A percentile compares a stretch with the other conserved stretches of the same genome.
phyloP scores from a whole-genome alignment of 148 eudicot species.

The Spergularia bocconei region DNA sequence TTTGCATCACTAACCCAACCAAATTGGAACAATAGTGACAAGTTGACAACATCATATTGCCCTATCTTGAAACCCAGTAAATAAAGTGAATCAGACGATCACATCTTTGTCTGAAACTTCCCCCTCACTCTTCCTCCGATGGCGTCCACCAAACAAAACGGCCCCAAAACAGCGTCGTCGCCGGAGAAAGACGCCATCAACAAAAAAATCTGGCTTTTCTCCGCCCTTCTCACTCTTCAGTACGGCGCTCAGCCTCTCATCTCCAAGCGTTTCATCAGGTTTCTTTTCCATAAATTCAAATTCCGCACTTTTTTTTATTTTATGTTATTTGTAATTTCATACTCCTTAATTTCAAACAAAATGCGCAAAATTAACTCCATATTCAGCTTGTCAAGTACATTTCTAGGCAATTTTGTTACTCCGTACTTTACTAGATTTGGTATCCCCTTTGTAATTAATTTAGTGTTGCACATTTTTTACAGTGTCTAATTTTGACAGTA shows the following conservation, averaged over 20 bases:
- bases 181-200: neutral
- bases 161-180: conserved; percentile 17
- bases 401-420: neutral
- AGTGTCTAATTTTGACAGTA: too few species aligned
- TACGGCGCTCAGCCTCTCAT: conserved; percentile 80
- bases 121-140: conserved; percentile 20
- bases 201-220: conserved; percentile 48
- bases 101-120: too few species aligned
- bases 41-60: too few species aligned
- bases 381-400: neutral
- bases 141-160: conserved; percentile 32
- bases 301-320: neutral
- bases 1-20: neutral
- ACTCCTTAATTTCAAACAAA: neutral
- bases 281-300: neutral
- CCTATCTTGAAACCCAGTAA: too few species aligned
- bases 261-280: conserved; percentile 74
- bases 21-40: neutral
- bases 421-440: neutral
- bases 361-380: neutral
- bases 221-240: conserved; percentile 60
- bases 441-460: neutral
- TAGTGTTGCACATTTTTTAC: too few species aligned
- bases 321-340: neutral
- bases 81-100: too few species aligned